Percentiles rank a stretch among this genome's conserved stretches.
These are phyloP conservation scores for Marchantia polymorpha DNA, from an alignment of 225 moss, liverwort and hornwort species.

Conservation along the genomic window DNA sequence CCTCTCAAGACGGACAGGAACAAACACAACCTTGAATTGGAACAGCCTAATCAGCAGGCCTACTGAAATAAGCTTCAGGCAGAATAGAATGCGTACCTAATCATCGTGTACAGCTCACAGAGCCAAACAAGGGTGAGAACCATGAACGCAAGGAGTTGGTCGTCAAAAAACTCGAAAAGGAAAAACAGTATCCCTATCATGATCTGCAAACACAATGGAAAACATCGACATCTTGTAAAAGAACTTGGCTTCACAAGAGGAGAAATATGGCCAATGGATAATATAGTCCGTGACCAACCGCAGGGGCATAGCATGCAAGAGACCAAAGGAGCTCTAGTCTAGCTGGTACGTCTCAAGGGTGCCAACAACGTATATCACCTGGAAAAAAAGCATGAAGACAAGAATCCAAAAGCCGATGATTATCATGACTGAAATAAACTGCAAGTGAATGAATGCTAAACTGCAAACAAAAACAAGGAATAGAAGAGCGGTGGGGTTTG, in stretches of 20 bases:
- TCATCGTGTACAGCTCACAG: slow-evolving; percentile 98
- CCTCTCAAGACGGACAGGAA: no score
- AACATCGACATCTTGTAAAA: not conserved
- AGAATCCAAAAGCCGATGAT: no score
- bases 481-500: no score
- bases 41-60: not conserved
- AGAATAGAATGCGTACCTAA: slow-evolving; percentile 52
- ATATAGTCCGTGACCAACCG: not conserved
- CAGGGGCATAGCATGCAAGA: no score
- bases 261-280: not conserved
- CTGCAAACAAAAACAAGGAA: no score
- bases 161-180: slow-evolving; percentile 96
- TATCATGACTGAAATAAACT: no score
- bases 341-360: no score
- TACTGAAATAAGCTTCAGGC: not conserved
- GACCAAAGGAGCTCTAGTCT: no score
- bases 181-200: slow-evolving; percentile 98
- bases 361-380: no score
- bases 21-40: not conserved
- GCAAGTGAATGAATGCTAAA: no score
- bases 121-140: slow-evolving; percentile 97
- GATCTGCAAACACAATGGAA: slow-evolving; percentile 55
- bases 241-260: not conserved
- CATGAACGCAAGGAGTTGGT: slow-evolving; percentile 96
- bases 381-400: no score